Percentiles rank a stretch among this genome's conserved stretches.
Evolutionary conservation across 1,139 yeast species (phyloP).

Genomic region (Taiozyma sp.): DNA sequence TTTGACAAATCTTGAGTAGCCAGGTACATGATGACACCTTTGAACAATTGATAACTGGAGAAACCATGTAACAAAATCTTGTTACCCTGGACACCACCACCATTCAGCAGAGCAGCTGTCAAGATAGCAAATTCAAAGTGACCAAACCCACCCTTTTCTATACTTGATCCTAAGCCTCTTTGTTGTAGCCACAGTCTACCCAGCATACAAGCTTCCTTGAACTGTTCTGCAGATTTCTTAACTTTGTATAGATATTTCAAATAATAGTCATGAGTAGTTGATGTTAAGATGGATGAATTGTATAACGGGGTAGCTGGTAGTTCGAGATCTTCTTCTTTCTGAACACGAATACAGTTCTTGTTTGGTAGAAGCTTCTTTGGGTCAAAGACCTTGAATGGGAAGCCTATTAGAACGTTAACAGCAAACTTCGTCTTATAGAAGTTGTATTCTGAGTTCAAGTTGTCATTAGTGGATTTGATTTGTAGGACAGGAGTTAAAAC

Average conservation of each 20-base stretch:
- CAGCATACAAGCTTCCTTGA: conserved; percentile 80
- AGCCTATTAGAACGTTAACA: conserved; percentile 67
- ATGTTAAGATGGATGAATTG: conserved; percentile 73
- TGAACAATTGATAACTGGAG: conserved; percentile 88
- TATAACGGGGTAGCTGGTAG: conserved; percentile 80
- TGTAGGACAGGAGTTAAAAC: conserved; percentile 59
- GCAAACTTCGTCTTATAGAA: conserved; percentile 69
- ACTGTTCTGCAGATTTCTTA: conserved; percentile 75
- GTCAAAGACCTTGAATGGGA: conserved; percentile 70
- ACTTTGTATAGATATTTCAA: conserved; percentile 72
- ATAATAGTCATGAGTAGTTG: conserved; percentile 64
- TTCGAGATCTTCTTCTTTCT: conserved; percentile 37
- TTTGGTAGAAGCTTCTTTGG: conserved; percentile 73
- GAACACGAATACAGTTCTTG: conserved; percentile 74
- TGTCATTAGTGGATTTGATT: conserved; percentile 34
- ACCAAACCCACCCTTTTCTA: conserved; percentile 75
- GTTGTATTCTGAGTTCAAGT: conserved; percentile 34
- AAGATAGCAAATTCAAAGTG: conserved; percentile 83
- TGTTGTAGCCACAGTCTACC: conserved; percentile 91
- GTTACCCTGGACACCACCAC: conserved; percentile 78
- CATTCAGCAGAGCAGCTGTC: conserved; percentile 76
- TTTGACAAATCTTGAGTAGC: conserved; percentile 69
- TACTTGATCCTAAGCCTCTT: conserved; percentile 67
- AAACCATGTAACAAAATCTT: conserved; percentile 80
- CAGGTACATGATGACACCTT: conserved; percentile 76